Conservation (phyloP, 2,329 filamentous ascomycete genomes). For the Talaromyces pinophilus region DNA sequence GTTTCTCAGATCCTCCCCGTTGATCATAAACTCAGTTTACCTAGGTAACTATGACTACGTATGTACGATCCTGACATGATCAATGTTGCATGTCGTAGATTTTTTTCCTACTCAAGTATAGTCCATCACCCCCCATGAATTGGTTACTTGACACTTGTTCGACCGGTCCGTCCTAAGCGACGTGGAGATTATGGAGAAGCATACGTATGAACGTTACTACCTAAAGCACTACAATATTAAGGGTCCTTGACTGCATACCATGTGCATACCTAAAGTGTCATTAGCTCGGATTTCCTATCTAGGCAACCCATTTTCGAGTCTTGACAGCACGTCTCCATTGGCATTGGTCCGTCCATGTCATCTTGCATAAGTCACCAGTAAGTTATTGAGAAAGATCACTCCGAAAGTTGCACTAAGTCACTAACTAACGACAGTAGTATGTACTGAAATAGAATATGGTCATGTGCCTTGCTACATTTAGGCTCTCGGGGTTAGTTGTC, state of each 20-base stretch:
- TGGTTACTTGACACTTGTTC: background rate
- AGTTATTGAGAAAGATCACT: background rate
- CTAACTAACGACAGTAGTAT: background rate
- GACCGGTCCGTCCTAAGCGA: background rate
- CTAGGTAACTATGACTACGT: background rate
- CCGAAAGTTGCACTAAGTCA: background rate
- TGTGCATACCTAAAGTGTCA: background rate
- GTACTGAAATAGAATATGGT: conserved; percentile 7
- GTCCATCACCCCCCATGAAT: background rate
- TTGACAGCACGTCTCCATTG: background rate
- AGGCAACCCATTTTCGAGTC: background rate
- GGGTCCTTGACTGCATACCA: background rate
- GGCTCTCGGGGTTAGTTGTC: background rate
- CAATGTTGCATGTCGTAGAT: background rate
- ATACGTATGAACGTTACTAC: background rate
- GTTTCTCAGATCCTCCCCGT: background rate
- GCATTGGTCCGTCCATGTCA: background rate
- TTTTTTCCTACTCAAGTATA: background rate
- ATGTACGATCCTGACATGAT: background rate
- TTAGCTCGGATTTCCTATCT: background rate
- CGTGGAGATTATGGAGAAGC: background rate
- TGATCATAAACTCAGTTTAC: background rate
- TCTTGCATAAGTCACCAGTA: background rate
- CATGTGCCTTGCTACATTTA: background rate
- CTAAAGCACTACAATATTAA: background rate